Percentiles rank a stretch among this genome's conserved stretches.
Evolutionary conservation across 768 basidiomycete genomes (phyloP).

Genomic region (Strobilomyces dryophilus): DNA sequence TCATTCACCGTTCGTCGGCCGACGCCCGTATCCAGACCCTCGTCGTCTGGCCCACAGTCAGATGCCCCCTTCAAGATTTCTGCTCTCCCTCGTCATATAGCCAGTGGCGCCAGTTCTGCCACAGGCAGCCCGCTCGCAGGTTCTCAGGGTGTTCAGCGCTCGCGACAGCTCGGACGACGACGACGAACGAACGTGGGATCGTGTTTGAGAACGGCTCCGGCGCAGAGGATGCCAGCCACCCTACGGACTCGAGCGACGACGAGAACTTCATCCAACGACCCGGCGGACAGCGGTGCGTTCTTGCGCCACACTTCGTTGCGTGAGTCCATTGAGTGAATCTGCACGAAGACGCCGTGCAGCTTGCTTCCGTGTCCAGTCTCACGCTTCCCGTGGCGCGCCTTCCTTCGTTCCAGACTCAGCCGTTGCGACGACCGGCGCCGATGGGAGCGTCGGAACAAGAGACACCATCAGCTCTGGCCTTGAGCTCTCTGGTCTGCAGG

Average conservation of each 20-base stretch:
- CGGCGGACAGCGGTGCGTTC: slow-evolving; percentile 85
- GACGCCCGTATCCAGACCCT: slow-evolving; percentile 57
- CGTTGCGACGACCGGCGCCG: slow-evolving; percentile 50
- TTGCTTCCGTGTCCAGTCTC: slow-evolving; percentile 13
- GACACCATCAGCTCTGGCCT: slow-evolving; percentile 79
- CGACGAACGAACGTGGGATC: slow-evolving; percentile 20
- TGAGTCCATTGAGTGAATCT: slow-evolving; percentile 49
- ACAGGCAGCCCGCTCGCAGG: slow-evolving; percentile 56
- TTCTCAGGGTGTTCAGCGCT: slow-evolving; percentile 35
- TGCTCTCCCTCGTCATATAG: slow-evolving; percentile 56
- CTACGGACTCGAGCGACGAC: slow-evolving; percentile 49
- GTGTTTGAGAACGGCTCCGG: slow-evolving; percentile 20
- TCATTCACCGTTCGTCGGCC: slow-evolving; percentile 88
- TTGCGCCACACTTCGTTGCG: neutral
- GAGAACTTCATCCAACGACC: slow-evolving; percentile 72
- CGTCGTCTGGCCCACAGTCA: slow-evolving; percentile 62
- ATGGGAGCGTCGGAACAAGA: slow-evolving; percentile 70
- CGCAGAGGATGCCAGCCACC: slow-evolving; percentile 25
- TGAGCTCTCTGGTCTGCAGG: slow-evolving; percentile 62
- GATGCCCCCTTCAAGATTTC: slow-evolving; percentile 57
- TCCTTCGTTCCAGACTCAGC: slow-evolving; percentile 67
- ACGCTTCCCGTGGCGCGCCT: slow-evolving; percentile 6
- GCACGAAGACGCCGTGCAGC: slow-evolving; percentile 54
- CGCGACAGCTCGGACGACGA: slow-evolving; percentile 28
- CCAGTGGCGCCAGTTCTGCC: slow-evolving; percentile 35